A percentile compares a stretch with the other conserved stretches of the same genome.
Conservation (phyloP, 1,284 basidiomycete species). For the Anthracocystis panici-leucophaei region DNA sequence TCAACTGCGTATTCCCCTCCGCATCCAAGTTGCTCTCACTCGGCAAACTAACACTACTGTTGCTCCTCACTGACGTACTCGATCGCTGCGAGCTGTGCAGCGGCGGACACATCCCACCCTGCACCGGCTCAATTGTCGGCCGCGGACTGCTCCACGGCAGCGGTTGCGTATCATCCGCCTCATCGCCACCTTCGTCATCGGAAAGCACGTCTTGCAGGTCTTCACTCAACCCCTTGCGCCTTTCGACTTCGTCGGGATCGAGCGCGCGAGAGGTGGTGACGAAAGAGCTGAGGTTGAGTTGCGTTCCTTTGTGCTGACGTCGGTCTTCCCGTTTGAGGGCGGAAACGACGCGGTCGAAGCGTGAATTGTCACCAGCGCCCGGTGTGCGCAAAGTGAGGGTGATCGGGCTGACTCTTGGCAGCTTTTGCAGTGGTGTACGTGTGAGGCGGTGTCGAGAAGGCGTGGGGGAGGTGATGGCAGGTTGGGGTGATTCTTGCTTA, state of each 20-base stretch:
- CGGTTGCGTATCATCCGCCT: slow-evolving; percentile 31
- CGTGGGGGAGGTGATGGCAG: background rate
- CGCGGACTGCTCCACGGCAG: slow-evolving; percentile 21
- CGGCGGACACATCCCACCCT: background rate
- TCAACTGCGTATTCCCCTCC: slow-evolving; percentile 15
- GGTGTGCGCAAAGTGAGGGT: slow-evolving; percentile 10
- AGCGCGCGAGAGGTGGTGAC: background rate
- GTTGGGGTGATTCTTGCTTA: background rate
- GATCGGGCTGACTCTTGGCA: slow-evolving; percentile 22
- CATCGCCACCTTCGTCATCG: slow-evolving; percentile 18
- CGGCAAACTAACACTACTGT: slow-evolving; percentile 17
- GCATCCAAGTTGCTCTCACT: slow-evolving; percentile 14
- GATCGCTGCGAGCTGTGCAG: slow-evolving; percentile 12
- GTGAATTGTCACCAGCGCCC: background rate
- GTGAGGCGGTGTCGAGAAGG: background rate
- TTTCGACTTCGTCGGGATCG: background rate
- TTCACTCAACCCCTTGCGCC: slow-evolving; percentile 12
- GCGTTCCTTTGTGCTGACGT: slow-evolving; percentile 21
- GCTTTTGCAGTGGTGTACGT: background rate
- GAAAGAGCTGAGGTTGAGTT: slow-evolving; percentile 25
- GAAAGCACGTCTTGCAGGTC: slow-evolving; percentile 32
- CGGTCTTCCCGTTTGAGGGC: slow-evolving; percentile 31
- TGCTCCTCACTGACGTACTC: background rate
- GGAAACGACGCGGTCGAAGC: slow-evolving; percentile 33
- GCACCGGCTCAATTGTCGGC: no score